Conservation (phyloP, 2,329 filamentous ascomycete species). For the Trichoderma koningii region DNA sequence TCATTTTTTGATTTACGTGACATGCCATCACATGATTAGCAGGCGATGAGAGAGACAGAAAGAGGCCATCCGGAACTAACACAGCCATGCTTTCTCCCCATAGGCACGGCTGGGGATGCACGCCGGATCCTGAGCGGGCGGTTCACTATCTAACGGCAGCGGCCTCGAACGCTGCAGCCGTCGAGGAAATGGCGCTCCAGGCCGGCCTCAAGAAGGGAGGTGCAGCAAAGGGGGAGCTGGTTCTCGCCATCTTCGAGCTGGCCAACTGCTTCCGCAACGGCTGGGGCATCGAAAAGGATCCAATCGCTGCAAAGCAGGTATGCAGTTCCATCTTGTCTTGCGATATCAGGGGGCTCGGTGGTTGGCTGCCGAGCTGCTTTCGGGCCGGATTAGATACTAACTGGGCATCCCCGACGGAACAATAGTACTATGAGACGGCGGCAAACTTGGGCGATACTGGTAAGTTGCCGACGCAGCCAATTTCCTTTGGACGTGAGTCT, state of each 20-base stretch:
- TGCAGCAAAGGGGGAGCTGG: constrained; percentile 91
- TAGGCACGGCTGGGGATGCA: constrained; percentile 92
- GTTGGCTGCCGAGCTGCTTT: background rate
- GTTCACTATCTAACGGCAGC: constrained; percentile 85
- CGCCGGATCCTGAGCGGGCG: constrained; percentile 69
- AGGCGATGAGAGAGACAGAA: background rate
- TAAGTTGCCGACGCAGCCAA: constrained; percentile 42
- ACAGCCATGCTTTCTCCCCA: constrained; percentile 7
- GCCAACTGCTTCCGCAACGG: constrained; percentile 91
- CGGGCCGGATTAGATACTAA: constrained; percentile 17
- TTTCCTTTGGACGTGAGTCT: constrained; percentile 6
- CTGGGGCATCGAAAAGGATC: constrained; percentile 87
- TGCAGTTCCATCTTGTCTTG: constrained; percentile 33
- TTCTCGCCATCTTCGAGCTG: constrained; percentile 94
- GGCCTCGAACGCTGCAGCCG: constrained; percentile 82
- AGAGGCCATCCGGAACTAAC: constrained; percentile 12
- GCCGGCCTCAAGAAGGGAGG: constrained; percentile 92
- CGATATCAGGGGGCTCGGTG: constrained; percentile 8
- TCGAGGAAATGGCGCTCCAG: constrained; percentile 82
- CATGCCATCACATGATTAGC: constrained; percentile 22
- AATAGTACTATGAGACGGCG: constrained; percentile 93
- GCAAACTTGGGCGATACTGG: constrained; percentile 91
- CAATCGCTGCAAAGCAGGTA: constrained; percentile 76
- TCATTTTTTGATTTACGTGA: constrained; percentile 21
- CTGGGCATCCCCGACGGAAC: background rate